Conservation (phyloP, 192 early-diverging fungal genomes). For the Podila horticola region DNA sequence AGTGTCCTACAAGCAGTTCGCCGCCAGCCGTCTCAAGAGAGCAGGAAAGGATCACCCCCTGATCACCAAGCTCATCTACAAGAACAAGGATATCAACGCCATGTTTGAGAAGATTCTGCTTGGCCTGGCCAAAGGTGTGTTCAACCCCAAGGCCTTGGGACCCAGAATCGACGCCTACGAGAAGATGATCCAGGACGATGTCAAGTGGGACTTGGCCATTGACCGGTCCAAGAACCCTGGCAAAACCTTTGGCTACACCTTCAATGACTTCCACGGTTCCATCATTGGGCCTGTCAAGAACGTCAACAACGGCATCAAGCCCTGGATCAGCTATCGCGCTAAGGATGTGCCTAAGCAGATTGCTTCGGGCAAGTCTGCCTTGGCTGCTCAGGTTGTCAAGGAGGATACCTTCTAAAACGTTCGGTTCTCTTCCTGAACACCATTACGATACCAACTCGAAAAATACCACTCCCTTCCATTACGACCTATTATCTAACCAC, state of each 20-base stretch:
- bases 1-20: conserved; percentile 33
- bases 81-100: conserved; percentile 26
- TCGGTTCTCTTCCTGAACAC: no score
- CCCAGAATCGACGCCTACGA: conserved; percentile 40
- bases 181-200: conserved; percentile 45
- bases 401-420: no score
- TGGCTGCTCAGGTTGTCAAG: no score
- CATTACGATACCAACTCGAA: no score
- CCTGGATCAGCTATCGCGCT: conserved; percentile 21
- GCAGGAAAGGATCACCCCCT: conserved; percentile 28
- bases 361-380: neutral
- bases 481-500: no score
- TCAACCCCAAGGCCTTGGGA: conserved; percentile 15
- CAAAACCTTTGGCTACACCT: conserved; percentile 15
- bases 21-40: conserved; percentile 12
- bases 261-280: conserved; percentile 21
- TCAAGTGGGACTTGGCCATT: conserved; percentile 46
- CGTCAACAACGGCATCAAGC: conserved; percentile 17
- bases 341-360: conserved; percentile 13
- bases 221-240: conserved; percentile 37
- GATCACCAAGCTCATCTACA: conserved; percentile 43
- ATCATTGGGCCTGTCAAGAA: conserved; percentile 18
- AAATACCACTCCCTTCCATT: no score
- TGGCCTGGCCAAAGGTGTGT: conserved; percentile 15
- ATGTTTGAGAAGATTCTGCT: conserved; percentile 33